phyloP scores from a whole-genome alignment of 352 stramenopile genomes.

The Hyaloperonospora brassicae region DNA sequence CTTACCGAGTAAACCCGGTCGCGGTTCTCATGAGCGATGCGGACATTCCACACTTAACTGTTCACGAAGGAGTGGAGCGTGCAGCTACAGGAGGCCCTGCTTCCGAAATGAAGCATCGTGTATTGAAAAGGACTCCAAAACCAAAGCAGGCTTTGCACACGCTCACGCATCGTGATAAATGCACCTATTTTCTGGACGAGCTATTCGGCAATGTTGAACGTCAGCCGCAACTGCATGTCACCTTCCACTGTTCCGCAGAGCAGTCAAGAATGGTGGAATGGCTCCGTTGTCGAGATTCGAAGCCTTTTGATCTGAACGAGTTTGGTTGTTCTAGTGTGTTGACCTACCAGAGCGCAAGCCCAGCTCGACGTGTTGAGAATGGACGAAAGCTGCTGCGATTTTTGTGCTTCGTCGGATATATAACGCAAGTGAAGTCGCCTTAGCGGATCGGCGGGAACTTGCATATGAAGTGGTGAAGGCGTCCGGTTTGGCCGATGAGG shows the following conservation, averaged over 20 bases:
- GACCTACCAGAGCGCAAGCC: slow-evolving; percentile 5
- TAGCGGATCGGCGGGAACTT: background rate
- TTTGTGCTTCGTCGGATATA: slow-evolving; percentile 36
- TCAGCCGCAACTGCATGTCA: slow-evolving; percentile 31
- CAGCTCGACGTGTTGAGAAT: slow-evolving; percentile 17
- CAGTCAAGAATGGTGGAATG: slow-evolving; percentile 50
- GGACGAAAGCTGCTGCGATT: slow-evolving; percentile 46
- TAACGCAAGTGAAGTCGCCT: slow-evolving; percentile 30
- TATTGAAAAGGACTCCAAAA: slow-evolving; percentile 28
- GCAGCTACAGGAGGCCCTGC: background rate
- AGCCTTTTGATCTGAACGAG: slow-evolving; percentile 26
- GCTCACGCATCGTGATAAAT: slow-evolving; percentile 1
- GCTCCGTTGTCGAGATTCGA: slow-evolving; percentile 22
- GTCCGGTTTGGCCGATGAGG: too few species aligned
- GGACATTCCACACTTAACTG: slow-evolving; percentile 24
- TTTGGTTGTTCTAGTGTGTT: slow-evolving; percentile 9
- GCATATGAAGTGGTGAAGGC: too few species aligned
- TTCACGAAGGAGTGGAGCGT: background rate
- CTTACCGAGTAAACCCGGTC: slow-evolving; percentile 45
- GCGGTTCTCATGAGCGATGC: slow-evolving; percentile 31
- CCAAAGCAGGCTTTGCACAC: slow-evolving; percentile 9
- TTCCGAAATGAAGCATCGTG: slow-evolving; percentile 14
- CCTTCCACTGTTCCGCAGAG: slow-evolving; percentile 41
- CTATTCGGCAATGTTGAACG: slow-evolving; percentile 24
- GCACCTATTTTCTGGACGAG: slow-evolving; percentile 33